Conservation (phyloP, 345 rosid species). For the Viola odorata region DNA sequence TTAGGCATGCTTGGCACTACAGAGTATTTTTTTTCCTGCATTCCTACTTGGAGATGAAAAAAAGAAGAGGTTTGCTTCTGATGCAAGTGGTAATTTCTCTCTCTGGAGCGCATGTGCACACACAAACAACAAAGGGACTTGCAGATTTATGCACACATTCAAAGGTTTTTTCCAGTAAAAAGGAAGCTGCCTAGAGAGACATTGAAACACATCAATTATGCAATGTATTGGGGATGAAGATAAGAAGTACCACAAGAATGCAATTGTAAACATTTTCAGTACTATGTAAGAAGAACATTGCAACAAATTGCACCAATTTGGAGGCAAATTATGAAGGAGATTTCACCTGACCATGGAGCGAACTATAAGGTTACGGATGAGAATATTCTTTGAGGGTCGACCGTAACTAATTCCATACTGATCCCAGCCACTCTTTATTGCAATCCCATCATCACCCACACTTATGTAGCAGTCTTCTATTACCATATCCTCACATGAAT, state of each 20-base stretch:
- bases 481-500: constrained; percentile 92
- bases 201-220: not conserved
- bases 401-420: constrained; percentile 90
- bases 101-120: not conserved
- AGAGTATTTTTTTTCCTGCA: not conserved
- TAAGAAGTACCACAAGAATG: not conserved
- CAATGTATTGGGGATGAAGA: not conserved
- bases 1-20: not conserved
- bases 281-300: not conserved
- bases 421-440: constrained; percentile 99
- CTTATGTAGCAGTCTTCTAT: constrained; percentile 95
- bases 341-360: constrained; percentile 91
- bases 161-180: not conserved
- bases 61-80: not conserved
- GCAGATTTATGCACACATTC: not conserved
- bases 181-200: not conserved
- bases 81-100: not conserved
- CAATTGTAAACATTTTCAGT: not conserved
- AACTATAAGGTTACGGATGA: constrained; percentile 75
- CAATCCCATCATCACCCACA: constrained; percentile 92
- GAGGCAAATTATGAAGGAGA: constrained; percentile 9
- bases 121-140: not conserved
- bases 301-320: not conserved
- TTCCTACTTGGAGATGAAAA: not conserved
- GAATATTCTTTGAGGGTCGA: constrained; percentile 71